phyloP scores from a whole-genome alignment of 2,329 filamentous ascomycete species.

The Monosporascus sp. region DNA sequence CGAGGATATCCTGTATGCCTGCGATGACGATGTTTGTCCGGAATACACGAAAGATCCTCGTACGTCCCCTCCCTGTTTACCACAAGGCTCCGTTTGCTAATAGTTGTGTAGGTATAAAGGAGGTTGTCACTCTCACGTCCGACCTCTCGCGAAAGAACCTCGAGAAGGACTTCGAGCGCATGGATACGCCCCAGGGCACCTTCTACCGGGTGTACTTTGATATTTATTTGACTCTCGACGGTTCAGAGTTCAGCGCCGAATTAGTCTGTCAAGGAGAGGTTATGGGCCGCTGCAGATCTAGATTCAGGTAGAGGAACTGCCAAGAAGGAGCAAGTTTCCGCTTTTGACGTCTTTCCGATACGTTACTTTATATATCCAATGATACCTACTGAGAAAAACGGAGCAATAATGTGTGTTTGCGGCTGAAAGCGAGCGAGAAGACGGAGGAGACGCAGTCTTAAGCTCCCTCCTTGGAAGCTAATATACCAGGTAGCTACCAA shows the following conservation, averaged over 20 bases:
- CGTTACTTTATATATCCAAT: slow-evolving; percentile 1
- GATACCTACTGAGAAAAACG: neutral
- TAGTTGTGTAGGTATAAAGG: slow-evolving; percentile 76
- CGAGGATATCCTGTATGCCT: slow-evolving; percentile 95
- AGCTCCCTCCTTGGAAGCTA: neutral
- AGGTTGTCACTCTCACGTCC: slow-evolving; percentile 94
- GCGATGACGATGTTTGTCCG: slow-evolving; percentile 95
- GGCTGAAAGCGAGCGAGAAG: neutral
- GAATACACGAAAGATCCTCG: slow-evolving; percentile 99
- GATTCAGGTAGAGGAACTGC: slow-evolving; percentile 59
- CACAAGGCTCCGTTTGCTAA: slow-evolving; percentile 14
- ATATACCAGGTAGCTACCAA: neutral
- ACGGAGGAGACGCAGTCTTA: neutral
- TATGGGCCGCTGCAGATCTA: slow-evolving; percentile 92
- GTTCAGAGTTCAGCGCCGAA: slow-evolving; percentile 96
- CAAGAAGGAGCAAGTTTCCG: neutral
- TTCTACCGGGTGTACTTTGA: slow-evolving; percentile 83
- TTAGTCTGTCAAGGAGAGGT: slow-evolving; percentile 98
- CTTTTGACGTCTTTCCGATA: neutral
- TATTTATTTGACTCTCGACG: slow-evolving; percentile 89
- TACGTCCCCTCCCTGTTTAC: slow-evolving; percentile 49
- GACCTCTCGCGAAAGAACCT: slow-evolving; percentile 97
- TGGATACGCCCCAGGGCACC: slow-evolving; percentile 96
- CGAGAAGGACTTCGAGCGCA: slow-evolving; percentile 98
- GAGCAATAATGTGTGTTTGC: neutral